Evolutionary conservation across 192 early-diverging fungal genomes (phyloP).

Genomic region (Bifiguratus adelaidae): DNA sequence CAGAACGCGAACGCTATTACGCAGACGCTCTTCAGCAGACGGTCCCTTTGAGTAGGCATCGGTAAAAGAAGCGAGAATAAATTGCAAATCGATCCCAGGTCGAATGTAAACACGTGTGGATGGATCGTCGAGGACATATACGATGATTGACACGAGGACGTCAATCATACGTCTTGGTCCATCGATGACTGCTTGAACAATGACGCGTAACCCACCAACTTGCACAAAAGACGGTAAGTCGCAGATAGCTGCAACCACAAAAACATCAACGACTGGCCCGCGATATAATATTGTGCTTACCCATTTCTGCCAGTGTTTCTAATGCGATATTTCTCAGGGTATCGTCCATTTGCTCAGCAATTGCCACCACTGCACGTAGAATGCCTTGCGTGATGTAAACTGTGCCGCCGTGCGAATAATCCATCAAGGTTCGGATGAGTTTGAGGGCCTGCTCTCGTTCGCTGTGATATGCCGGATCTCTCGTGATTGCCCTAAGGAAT

Average conservation of each 20-base stretch:
- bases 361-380: conserved; percentile 59
- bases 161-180: conserved; percentile 45
- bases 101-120: conserved; percentile 49
- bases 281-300: conserved; percentile 19
- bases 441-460: conserved; percentile 75
- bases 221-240: conserved; percentile 34
- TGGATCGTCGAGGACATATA: conserved; percentile 66
- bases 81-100: conserved; percentile 64
- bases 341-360: conserved; percentile 73
- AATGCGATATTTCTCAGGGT: conserved; percentile 60
- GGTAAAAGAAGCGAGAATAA: conserved; percentile 68
- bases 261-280: neutral
- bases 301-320: conserved; percentile 70
- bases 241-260: conserved; percentile 11
- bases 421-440: conserved; percentile 56
- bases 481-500: conserved; percentile 25
- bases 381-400: conserved; percentile 47
- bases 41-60: conserved; percentile 58
- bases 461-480: conserved; percentile 53
- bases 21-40: conserved; percentile 53
- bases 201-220: conserved; percentile 55
- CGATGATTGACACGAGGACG: conserved; percentile 46
- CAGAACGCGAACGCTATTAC: conserved; percentile 48
- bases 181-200: conserved; percentile 58
- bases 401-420: conserved; percentile 51